These are phyloP conservation scores for Ceratobasidium sp. DNA, from an alignment of 1,284 basidiomycete species.

Conservation along the genomic window DNA sequence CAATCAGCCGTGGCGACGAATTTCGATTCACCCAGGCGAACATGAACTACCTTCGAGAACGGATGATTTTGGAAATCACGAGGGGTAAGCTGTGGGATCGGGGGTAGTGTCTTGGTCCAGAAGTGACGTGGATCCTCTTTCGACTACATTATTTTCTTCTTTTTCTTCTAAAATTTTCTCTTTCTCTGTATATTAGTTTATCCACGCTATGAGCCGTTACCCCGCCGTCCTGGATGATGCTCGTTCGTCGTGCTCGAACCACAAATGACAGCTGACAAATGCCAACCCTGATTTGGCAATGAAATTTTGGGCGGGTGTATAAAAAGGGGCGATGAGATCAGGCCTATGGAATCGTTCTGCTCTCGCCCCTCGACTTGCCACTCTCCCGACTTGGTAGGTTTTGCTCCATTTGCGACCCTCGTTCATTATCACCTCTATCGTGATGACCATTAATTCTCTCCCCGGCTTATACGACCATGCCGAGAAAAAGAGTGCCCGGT, in stretches of 20 bases:
- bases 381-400: slow-evolving; percentile 24
- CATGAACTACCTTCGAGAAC: slow-evolving; percentile 83
- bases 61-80: slow-evolving; percentile 91
- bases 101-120: not conserved
- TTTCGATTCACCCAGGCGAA: slow-evolving; percentile 86
- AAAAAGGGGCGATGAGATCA: not conserved
- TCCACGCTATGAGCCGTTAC: not conserved
- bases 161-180: not conserved
- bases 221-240: not conserved
- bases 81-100: slow-evolving; percentile 20
- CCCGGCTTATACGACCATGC: slow-evolving; percentile 82
- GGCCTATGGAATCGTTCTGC: slow-evolving; percentile 10
- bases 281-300: slow-evolving; percentile 19
- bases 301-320: slow-evolving; percentile 27
- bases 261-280: slow-evolving; percentile 24
- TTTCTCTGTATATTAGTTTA: slow-evolving; percentile 4
- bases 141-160: slow-evolving; percentile 1
- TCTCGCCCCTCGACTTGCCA: not conserved
- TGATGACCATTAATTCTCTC: slow-evolving; percentile 81
- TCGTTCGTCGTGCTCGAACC: not conserved
- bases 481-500: slow-evolving; percentile 72
- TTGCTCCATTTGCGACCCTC: slow-evolving; percentile 36
- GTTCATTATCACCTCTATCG: slow-evolving; percentile 41
- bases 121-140: not conserved
- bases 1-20: slow-evolving; percentile 76